Evolutionary conservation across 192 early-diverging fungal species (phyloP).

Genomic region (Rhizophagus sp.): DNA sequence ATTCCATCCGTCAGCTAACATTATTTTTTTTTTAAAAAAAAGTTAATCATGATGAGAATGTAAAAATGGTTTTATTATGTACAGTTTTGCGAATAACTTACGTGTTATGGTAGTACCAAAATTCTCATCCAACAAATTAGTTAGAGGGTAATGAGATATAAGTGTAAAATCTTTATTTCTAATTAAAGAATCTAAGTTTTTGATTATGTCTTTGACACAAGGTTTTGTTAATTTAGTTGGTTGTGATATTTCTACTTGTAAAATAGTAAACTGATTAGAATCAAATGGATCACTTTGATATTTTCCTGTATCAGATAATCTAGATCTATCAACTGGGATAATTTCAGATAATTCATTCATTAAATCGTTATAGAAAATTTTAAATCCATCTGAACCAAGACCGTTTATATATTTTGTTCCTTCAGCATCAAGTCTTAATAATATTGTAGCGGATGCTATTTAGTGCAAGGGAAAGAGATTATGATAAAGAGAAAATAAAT

Average conservation of each 20-base stretch:
- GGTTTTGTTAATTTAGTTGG: background rate
- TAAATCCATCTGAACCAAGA: background rate
- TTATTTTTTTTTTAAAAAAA: background rate
- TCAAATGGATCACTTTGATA: background rate
- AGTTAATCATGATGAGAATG: background rate
- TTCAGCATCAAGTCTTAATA: background rate
- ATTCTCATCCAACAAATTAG: background rate
- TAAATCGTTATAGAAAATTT: background rate
- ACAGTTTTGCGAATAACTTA: background rate
- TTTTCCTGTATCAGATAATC: background rate
- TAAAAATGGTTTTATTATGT: background rate
- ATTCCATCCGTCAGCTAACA: background rate
- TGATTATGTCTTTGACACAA: background rate
- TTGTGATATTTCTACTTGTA: background rate
- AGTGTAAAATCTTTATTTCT: background rate
- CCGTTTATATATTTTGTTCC: background rate
- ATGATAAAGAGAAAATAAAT: too few relatives aligned
- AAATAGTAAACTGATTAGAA: background rate
- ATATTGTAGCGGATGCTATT: background rate
- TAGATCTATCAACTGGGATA: background rate
- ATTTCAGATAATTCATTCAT: background rate
- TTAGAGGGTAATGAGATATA: background rate
- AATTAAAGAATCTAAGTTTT: background rate
- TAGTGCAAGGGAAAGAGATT: too few relatives aligned
- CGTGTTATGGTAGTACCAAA: background rate